A percentile compares a stretch with the other conserved stretches of the same genome.
Conservation (phyloP, 345 rosid genomes). For the Erysimum cheiranthoides region DNA sequence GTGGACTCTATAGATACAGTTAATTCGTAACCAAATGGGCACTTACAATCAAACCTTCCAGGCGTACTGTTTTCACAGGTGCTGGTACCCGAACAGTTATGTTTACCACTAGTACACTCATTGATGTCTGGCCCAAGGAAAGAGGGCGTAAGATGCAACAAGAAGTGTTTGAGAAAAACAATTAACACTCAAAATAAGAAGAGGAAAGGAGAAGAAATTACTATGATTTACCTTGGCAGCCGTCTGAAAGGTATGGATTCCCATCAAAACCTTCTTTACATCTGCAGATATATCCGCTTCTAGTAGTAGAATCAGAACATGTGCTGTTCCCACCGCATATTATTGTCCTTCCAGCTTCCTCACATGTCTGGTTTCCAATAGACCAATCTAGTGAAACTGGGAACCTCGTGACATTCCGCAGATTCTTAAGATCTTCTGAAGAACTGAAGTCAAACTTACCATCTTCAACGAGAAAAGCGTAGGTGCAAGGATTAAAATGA, state of each 20-base stretch:
- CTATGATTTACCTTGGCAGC: slow-evolving; percentile 24
- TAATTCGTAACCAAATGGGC: slow-evolving; percentile 19
- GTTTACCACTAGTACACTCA: background rate
- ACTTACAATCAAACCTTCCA: slow-evolving; percentile 44
- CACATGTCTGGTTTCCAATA: too few relatives aligned
- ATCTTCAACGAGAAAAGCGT: slow-evolving; percentile 21
- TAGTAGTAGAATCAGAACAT: background rate
- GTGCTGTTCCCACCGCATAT: background rate
- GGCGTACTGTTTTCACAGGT: background rate
- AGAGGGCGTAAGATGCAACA: background rate
- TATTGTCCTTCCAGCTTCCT: too few relatives aligned
- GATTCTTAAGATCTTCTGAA: background rate
- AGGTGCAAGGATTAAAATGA: slow-evolving; percentile 24
- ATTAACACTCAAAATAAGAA: background rate
- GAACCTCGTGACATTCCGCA: background rate
- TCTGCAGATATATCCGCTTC: background rate
- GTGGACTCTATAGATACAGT: too few relatives aligned
- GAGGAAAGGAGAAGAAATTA: background rate
- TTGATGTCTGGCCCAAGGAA: slow-evolving; percentile 9
- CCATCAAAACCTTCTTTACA: background rate
- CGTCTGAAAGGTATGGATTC: slow-evolving; percentile 12
- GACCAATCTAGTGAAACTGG: too few relatives aligned
- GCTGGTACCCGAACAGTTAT: background rate
- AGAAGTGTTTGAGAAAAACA: background rate
- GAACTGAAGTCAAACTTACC: background rate